phyloP scores from a whole-genome alignment of 2,329 filamentous ascomycete species.

The Zopfia rhizophila region DNA sequence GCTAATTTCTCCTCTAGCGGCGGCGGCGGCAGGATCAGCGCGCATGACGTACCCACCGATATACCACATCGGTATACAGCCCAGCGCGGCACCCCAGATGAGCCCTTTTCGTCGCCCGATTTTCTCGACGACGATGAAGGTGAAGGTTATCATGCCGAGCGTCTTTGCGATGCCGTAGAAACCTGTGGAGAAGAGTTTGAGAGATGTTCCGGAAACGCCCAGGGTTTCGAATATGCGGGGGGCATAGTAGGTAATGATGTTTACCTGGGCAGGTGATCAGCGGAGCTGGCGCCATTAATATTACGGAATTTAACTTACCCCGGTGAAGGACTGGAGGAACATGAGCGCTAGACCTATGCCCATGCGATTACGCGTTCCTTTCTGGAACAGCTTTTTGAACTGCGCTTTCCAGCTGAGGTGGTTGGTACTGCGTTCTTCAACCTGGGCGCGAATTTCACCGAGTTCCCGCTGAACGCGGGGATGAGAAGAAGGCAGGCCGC shows the following conservation, averaged over 20 bases:
- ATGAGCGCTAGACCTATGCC: slow-evolving; percentile 52
- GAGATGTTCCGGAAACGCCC: slow-evolving; percentile 56
- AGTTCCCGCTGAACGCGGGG: slow-evolving; percentile 61
- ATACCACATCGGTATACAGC: slow-evolving; percentile 62
- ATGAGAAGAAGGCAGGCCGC: slow-evolving; percentile 56
- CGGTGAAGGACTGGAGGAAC: slow-evolving; percentile 51
- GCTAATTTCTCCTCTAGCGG: slow-evolving; percentile 53
- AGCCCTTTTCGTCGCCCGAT: slow-evolving; percentile 55
- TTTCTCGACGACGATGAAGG: slow-evolving; percentile 52
- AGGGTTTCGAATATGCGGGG: slow-evolving; percentile 54
- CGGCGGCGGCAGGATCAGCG: slow-evolving; percentile 59
- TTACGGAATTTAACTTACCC: slow-evolving; percentile 27
- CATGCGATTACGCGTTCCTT: slow-evolving; percentile 52
- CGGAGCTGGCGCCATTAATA: background rate
- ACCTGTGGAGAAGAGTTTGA: slow-evolving; percentile 60
- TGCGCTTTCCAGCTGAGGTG: slow-evolving; percentile 40
- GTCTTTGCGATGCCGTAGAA: slow-evolving; percentile 59
- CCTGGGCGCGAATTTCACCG: slow-evolving; percentile 56
- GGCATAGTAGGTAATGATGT: slow-evolving; percentile 51
- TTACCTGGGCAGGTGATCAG: slow-evolving; percentile 31
- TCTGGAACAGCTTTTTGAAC: slow-evolving; percentile 51
- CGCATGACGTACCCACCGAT: slow-evolving; percentile 66
- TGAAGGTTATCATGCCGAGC: slow-evolving; percentile 54
- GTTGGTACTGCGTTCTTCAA: slow-evolving; percentile 42
- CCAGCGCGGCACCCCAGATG: slow-evolving; percentile 61